Base-by-base conservation (phyloP, 2,329 filamentous ascomycete genomes). In the Pleurostoma richardsiae region DNA sequence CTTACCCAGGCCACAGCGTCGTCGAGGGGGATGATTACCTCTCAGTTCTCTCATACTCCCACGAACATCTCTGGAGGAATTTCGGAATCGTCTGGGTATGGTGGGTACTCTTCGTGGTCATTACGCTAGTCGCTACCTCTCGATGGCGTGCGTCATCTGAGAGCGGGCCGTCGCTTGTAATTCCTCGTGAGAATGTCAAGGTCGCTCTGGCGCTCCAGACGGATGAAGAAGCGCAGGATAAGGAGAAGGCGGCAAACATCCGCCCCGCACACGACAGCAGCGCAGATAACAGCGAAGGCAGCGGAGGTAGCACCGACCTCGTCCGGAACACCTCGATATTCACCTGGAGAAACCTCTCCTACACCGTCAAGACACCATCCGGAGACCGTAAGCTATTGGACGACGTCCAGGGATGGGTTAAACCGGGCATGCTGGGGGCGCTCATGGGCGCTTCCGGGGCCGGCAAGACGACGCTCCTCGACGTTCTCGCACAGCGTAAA, bases 391-490 rank as follows among this genome's bases (percentile, higher is more conserved):
- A 79, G 10, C 82, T 95, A 49, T 71, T 95, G 6, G 83, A 94
- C 52, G 78, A 92, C 47, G 86, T 95, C 1, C 83, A 90, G 54
- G 89, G 89, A 3, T 95, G 85, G 82, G 86, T 91, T 46, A 88
- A 89, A 63, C 88, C 88, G 1, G 88, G 88, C 41, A 90, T 84
- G 51, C 66, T 90, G 27, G 88, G 85, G 4, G 88, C 86, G 4
- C 71, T 92, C n/a, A 88, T 91, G 87, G 85, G 88, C 58, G 82
- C 86, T 4, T 87, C 84, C n/a, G 88, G 88, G 54, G 89, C 90
- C 11, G 89, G 90, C 45, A 95, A 95, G 67, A 95, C 89, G 0
- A 94, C 89, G 0, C 76, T 95, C 3, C 72, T 95, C 6, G 90
- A 94, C 62, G 86, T 90, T 4, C 74, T 95, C 36, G 90, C 89